These are phyloP conservation scores for Nemania sp. DNA, from an alignment of 2,329 filamentous ascomycete genomes.

Conservation along the genomic window DNA sequence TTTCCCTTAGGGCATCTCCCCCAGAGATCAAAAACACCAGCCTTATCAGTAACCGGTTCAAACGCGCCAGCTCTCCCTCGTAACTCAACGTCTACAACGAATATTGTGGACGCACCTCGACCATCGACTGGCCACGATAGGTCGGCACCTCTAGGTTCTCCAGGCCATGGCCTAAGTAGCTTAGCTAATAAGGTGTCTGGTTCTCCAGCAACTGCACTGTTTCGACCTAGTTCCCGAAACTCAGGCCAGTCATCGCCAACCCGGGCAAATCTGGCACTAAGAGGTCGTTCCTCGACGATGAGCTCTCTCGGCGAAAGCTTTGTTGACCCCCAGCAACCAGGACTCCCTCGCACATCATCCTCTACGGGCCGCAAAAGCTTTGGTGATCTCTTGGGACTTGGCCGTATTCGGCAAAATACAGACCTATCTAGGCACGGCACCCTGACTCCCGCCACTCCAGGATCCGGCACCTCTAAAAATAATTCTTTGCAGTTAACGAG, in stretches of 20 bases:
- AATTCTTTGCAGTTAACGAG: constrained; percentile 84
- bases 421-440: constrained; percentile 78
- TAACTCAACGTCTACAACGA: constrained; percentile 50
- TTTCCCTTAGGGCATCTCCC: constrained; percentile 91
- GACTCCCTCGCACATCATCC: constrained; percentile 80
- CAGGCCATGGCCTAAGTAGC: constrained; percentile 48
- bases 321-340: constrained; percentile 75
- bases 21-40: constrained; percentile 68
- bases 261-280: constrained; percentile 68
- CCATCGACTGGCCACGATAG: constrained; percentile 49
- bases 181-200: constrained; percentile 52
- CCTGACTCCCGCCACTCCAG: constrained; percentile 76
- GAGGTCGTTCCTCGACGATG: constrained; percentile 89
- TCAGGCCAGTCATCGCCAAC: constrained; percentile 77
- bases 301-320: constrained; percentile 82
- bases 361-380: constrained; percentile 95
- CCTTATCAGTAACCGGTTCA: constrained; percentile 52
- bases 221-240: constrained; percentile 61
- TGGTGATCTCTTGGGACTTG: constrained; percentile 84
- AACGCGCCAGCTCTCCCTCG: constrained; percentile 60
- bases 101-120: constrained; percentile 42
- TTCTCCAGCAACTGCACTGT: constrained; percentile 64
- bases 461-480: constrained; percentile 78
- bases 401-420: constrained; percentile 83
- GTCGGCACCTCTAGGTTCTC: constrained; percentile 53